Evolutionary conservation across 176 grass and related monocot species (phyloP).

Genomic region (barley (Hordeum vulgare)): DNA sequence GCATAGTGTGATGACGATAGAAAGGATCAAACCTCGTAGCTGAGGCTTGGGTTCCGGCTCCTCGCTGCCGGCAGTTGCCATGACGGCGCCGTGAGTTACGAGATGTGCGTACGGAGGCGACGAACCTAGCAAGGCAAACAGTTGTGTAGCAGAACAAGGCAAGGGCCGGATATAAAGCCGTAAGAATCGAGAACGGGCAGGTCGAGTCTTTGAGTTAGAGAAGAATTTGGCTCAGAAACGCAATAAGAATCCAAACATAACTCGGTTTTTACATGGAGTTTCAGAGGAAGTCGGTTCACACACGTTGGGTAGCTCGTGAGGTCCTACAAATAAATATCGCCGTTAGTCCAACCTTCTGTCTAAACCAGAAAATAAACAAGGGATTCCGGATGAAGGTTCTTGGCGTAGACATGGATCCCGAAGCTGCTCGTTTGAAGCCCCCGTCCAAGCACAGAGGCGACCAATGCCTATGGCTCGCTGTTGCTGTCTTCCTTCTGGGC

Average conservation of each 20-base stretch:
- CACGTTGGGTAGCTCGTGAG: no score
- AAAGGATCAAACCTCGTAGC: neutral
- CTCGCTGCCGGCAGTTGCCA: neutral
- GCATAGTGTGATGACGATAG: neutral
- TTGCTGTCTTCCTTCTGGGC: neutral
- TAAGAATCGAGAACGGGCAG: neutral
- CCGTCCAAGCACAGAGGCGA: no score
- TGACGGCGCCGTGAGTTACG: neutral
- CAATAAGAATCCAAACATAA: no score
- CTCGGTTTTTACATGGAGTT: no score
- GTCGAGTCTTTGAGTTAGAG: neutral
- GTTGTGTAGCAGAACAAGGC: neutral
- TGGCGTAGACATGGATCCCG: no score
- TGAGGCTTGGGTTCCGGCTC: neutral
- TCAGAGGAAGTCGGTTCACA: no score
- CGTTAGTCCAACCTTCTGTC: no score
- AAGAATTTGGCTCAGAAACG: neutral
- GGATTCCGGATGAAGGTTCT: no score
- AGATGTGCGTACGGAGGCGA: neutral
- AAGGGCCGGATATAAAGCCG: neutral
- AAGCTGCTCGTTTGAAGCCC: no score
- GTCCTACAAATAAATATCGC: no score
- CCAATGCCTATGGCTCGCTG: neutral
- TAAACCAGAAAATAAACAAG: no score
- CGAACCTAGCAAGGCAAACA: neutral